Evolutionary conservation across 1,139 yeast species (phyloP), one percentile per base, ranked within the genome.

Genomic region (Kodamaea arcana): DNA sequence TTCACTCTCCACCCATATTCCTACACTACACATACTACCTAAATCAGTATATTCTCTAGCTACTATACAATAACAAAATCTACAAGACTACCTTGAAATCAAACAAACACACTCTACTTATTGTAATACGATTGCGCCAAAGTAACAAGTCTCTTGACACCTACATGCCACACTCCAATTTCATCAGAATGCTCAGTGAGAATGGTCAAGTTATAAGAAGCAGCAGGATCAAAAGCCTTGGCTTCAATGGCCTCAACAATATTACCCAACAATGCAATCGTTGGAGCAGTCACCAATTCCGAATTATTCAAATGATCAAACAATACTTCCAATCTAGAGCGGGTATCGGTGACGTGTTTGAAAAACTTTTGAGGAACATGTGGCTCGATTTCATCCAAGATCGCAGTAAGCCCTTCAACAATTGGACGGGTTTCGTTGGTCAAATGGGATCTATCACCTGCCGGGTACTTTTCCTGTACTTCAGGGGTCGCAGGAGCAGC

Each of bases 101-200:
- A n/a, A n/a, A n/a, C n/a, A n/a, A n/a, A n/a, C n/a, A n/a, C n/a
- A n/a, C n/a, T n/a, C n/a, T n/a, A n/a, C n/a, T n/a, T n/a, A n/a
- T n/a, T n/a, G n/a, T 25, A 25, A 14, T 25, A 25, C 15, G 30
- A 27, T 47, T 73, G 78, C 30, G 72, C 77, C 80, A 92, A 84
- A 42, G 83, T 85, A 43, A 92, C 80, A 47, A 92, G 72, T 50
- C 97, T 78, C 62, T 84, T 87, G 34, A 92, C 83, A 50, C 98
- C 98, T 17, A 86, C 79, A 65, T 86, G 79, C 98, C 98, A 92
- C 49, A 83, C 80, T 10, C 95, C 95, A 45, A 85, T 78, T 57
- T 90, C 95, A 29, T 75, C 79, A 32, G 82, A 74, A 47, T 77
- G 75, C 27, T 75, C 72, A 7, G 88, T 74, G 32, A 85, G 75